These are phyloP conservation scores for Phytophthora fragariae DNA, from an alignment of 352 stramenopile species.

Conservation along the genomic window DNA sequence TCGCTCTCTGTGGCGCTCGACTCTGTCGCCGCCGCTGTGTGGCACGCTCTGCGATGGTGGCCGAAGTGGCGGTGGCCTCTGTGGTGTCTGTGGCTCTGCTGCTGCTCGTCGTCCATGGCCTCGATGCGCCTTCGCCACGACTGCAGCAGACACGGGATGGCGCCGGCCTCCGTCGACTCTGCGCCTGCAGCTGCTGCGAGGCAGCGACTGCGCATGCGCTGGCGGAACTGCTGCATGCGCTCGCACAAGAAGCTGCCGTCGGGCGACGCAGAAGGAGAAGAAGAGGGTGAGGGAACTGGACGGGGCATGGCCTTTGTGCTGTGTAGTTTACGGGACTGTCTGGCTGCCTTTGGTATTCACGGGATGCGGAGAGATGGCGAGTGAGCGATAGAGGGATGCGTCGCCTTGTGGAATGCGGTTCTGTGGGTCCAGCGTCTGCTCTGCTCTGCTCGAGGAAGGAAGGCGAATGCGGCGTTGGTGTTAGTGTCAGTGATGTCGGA, in stretches of 20 bases:
- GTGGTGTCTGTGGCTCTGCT: too few species aligned
- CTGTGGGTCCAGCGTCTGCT: neutral
- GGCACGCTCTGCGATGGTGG: too few species aligned
- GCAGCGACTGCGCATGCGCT: constrained; percentile 31
- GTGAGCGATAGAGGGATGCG: neutral
- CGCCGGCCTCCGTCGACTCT: neutral
- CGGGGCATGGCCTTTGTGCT: constrained; percentile 11
- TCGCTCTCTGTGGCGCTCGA: constrained; percentile 3
- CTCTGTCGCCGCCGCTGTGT: too few species aligned
- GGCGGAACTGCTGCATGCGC: constrained; percentile 29
- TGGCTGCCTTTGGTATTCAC: neutral
- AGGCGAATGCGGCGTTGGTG: neutral
- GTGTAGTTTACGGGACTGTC: neutral
- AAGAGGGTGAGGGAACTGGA: neutral
- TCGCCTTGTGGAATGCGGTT: neutral
- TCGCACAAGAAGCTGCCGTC: constrained; percentile 23
- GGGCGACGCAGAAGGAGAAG: neutral
- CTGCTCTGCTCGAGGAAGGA: neutral
- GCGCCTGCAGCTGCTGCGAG: neutral
- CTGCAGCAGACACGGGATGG: constrained; percentile 38
- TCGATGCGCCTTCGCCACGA: constrained; percentile 44
- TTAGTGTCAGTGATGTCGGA: neutral
- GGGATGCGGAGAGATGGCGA: neutral
- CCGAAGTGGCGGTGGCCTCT: constrained; percentile 8
- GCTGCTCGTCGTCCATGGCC: constrained; percentile 22